phyloP scores from a whole-genome alignment of 768 basidiomycete genomes.

The Lactarius quietus region DNA sequence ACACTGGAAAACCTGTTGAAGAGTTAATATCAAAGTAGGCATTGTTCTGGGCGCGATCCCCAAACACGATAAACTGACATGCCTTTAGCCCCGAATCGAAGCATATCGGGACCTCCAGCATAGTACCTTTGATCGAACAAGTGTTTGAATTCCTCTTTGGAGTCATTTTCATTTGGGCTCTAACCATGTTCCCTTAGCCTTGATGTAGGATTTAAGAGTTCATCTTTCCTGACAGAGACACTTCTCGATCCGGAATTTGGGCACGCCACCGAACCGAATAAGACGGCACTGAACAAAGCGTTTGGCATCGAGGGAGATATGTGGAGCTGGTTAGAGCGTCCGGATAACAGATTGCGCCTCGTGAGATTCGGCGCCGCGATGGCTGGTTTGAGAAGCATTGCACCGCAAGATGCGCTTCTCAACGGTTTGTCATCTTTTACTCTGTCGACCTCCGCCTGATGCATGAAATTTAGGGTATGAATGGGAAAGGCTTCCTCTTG shows the following conservation, averaged over 20 bases:
- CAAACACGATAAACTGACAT: not conserved
- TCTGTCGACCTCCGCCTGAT: not conserved
- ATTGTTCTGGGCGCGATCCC: not conserved
- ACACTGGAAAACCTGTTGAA: constrained; percentile 21
- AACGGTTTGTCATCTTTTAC: not conserved
- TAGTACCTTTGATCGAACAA: not conserved
- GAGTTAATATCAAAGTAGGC: not conserved
- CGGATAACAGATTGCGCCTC: not conserved
- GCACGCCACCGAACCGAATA: not conserved
- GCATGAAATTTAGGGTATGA: not conserved
- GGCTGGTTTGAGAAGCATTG: constrained; percentile 27
- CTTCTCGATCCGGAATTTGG: constrained; percentile 26
- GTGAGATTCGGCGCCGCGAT: constrained; percentile 29
- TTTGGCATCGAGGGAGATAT: not conserved
- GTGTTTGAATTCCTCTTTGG: not conserved
- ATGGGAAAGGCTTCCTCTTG: not conserved
- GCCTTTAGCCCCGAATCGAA: not conserved
- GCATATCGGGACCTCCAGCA: constrained; percentile 2
- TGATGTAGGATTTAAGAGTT: constrained; percentile 34
- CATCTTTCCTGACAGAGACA: constrained; percentile 34
- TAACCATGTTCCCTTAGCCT: constrained; percentile 2
- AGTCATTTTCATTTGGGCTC: not conserved
- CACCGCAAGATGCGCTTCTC: not conserved
- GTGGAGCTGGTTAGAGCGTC: not conserved
- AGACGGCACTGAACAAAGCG: not conserved